A percentile compares a stretch with the other conserved stretches of the same genome.
Conservation (phyloP, 495 filamentous ascomycete genomes). For the Penicillium dipodomyicola region DNA sequence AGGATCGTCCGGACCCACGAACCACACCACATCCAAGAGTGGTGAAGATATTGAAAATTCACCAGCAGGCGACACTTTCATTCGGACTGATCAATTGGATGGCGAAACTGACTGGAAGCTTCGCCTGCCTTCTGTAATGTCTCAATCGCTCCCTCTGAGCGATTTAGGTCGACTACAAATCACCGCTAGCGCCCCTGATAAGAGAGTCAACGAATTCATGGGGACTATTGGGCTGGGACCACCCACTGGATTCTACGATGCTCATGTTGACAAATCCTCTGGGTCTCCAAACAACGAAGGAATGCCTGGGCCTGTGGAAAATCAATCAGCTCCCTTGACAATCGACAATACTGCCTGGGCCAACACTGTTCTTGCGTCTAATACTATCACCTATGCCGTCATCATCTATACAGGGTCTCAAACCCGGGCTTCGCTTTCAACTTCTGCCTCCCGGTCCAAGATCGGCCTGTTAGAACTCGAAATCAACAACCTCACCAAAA, state of each 20-base stretch:
- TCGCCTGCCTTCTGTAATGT: constrained; percentile 77
- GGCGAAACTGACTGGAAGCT: constrained; percentile 99
- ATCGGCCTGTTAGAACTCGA: constrained; percentile 91
- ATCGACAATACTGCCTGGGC: constrained; percentile 99
- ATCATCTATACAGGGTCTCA: constrained; percentile 94
- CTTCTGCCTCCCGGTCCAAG: constrained; percentile 85
- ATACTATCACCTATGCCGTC: constrained; percentile 79
- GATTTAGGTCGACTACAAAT: constrained; percentile 74
- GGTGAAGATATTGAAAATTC: constrained; percentile 19
- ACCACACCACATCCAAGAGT: constrained; percentile 12
- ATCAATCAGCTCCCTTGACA: constrained; percentile 54
- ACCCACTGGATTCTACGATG: constrained; percentile 39
- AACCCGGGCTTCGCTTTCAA: constrained; percentile 91
- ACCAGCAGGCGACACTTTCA: constrained; percentile 81
- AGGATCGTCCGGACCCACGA: constrained; percentile 13
- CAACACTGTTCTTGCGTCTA: constrained; percentile 94
- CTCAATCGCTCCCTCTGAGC: constrained; percentile 65
- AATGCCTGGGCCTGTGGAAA: constrained; percentile 21
- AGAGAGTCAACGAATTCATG: constrained; percentile 88
- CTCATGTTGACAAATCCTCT: constrained; percentile 43
- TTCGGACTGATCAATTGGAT: constrained; percentile 95
- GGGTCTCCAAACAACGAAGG: constrained; percentile 17
- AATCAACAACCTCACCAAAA: constrained; percentile 97
- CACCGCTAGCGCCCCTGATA: constrained; percentile 83
- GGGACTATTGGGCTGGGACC: constrained; percentile 71